phyloP scores from a whole-genome alignment of 2,329 filamentous ascomycete genomes.

The Stylonectria norvegica region DNA sequence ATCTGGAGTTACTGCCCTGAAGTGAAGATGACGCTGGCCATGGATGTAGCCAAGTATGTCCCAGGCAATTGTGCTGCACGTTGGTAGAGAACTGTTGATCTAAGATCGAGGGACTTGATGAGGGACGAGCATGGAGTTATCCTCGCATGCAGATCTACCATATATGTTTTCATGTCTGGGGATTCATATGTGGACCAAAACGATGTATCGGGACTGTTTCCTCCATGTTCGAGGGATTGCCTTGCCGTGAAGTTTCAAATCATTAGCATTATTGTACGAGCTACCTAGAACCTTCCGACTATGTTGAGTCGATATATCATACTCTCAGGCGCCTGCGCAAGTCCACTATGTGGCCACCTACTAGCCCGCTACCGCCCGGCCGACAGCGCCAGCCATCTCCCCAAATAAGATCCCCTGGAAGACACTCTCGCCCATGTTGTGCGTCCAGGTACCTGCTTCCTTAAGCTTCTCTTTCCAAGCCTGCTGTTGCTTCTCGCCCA shows the following conservation, averaged over 20 bases:
- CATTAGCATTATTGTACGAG: no score
- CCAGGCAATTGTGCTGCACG: conserved; percentile 43
- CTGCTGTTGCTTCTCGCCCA: conserved; percentile 58
- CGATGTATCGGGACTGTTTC: no score
- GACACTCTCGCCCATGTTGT: conserved; percentile 71
- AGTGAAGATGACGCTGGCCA: conserved; percentile 54
- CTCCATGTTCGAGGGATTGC: no score
- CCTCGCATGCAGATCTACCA: no score
- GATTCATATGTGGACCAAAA: no score
- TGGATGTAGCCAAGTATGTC: conserved; percentile 51
- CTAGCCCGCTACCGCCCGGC: conserved; percentile 46
- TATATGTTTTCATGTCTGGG: no score
- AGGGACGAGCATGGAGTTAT: no score
- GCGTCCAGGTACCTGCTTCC: conserved; percentile 74
- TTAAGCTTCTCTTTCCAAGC: conserved; percentile 67
- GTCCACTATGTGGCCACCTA: conserved; percentile 4
- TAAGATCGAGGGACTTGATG: no score
- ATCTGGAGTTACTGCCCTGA: conserved; percentile 58
- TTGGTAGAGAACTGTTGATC: conserved; percentile 8
- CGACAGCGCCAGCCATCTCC: conserved; percentile 63
- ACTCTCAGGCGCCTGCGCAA: no score
- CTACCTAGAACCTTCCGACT: no score
- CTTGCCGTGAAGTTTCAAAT: no score
- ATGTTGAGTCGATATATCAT: no score
- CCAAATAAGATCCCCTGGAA: conserved; percentile 76